Evolutionary conservation across 2,329 filamentous ascomycete species (phyloP), one percentile per base, ranked within the genome.

Genomic region (Ceratocystis diversiconidia): DNA sequence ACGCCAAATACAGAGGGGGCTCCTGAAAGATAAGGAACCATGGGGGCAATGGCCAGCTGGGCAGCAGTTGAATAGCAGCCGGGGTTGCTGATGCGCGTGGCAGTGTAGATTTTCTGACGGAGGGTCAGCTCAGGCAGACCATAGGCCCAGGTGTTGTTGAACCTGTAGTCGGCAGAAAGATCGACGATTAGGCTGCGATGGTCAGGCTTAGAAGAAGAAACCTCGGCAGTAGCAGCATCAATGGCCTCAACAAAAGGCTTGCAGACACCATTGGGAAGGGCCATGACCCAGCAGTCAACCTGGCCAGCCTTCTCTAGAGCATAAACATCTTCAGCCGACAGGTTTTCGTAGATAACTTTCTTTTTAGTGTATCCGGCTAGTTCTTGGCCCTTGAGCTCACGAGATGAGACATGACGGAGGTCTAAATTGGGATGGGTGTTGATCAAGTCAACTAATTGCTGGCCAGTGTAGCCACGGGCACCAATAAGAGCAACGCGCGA

Each of bases 271-370:
- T 97, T 99, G 57, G 92, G 94, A 36, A 97, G 84, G 44, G 94
- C 94, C 89, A 97, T 94, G 57, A 97, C 89, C 92, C 92, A 97
- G 77, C 89, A 94, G 78, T 97, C 92, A 62, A 97, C 86, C 72
- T 92, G 84, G 63, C 89, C 88, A 41, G 87, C 85, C 73, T 88
- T 86, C 69, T 94, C 89, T 83, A 97, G 90, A 66, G 85, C 82
- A 69, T 85, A 85, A 12, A 96, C 86, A 70, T 97, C 92, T 70
- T 97, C 92, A 5, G 90, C 84, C 65, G 83, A 86, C 57, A 97
- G 80, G 74, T 91, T 96, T 76, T 96, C 90, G 76, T 99, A 99
- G 69, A 85, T 90, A 70, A 99, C 89, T 68, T 95, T 85, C 69
- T 88, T 85, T 82, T 96, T 97, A 72, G 84, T 85, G 75, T 99